These are phyloP conservation scores for Chamaecrista fasciculata DNA, from an alignment of 306 rosid species.

Conservation along the genomic window DNA sequence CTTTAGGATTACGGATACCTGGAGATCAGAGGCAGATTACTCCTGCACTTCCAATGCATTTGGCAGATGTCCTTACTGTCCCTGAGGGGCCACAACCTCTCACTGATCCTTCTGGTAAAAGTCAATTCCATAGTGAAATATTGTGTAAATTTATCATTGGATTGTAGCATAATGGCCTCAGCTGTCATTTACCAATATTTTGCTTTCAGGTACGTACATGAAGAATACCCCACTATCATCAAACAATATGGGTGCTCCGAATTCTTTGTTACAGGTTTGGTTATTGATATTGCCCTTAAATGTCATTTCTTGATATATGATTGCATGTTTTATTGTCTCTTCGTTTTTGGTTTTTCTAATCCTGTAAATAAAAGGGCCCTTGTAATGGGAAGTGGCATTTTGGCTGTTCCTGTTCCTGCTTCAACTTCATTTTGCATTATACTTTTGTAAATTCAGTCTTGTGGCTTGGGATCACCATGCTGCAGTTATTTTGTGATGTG, in stretches of 20 bases:
- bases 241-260: slow-evolving; percentile 59
- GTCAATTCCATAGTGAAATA: slow-evolving; percentile 28
- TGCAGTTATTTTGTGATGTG: neutral
- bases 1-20: slow-evolving; percentile 67
- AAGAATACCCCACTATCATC: slow-evolving; percentile 66
- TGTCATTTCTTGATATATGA: slow-evolving; percentile 15
- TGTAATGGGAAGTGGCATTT: neutral
- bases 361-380: slow-evolving; percentile 5
- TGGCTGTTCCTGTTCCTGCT: slow-evolving; percentile 16
- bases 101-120: slow-evolving; percentile 58
- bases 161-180: slow-evolving; percentile 5
- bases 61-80: slow-evolving; percentile 61
- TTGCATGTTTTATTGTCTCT: neutral
- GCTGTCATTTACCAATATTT: slow-evolving; percentile 20
- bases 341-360: slow-evolving; percentile 3
- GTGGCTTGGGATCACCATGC: slow-evolving; percentile 21
- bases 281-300: slow-evolving; percentile 27
- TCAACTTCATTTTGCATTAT: slow-evolving; percentile 12
- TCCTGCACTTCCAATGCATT: slow-evolving; percentile 80
- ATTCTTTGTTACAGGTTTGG: slow-evolving; percentile 69
- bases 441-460: neutral
- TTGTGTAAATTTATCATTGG: slow-evolving; percentile 9
- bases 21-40: slow-evolving; percentile 77
- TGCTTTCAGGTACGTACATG: slow-evolving; percentile 56
- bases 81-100: slow-evolving; percentile 60